A percentile compares a stretch with the other conserved stretches of the same genome.
Conservation (phyloP, 257 asterid genomes). For the Sherardia arvensis region DNA sequence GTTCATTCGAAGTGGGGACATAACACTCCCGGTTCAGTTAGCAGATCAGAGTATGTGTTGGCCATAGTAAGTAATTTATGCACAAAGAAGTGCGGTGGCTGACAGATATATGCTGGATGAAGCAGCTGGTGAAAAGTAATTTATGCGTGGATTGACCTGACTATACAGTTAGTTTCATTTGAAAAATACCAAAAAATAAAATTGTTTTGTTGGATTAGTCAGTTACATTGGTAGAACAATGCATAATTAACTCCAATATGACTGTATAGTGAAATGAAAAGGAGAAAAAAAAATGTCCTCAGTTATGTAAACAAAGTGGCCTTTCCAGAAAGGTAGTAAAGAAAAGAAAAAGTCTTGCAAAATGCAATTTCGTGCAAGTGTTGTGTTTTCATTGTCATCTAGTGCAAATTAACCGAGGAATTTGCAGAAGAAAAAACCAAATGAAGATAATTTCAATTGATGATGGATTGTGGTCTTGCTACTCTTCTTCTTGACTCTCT, state of each 20-base stretch:
- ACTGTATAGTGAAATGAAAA: slow-evolving; percentile 4
- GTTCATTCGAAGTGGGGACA: slow-evolving; percentile 90
- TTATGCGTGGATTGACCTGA: slow-evolving; percentile 5
- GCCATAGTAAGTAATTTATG: slow-evolving; percentile 26
- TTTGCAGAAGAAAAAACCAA: background rate
- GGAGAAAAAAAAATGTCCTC: background rate
- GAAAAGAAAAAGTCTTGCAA: slow-evolving; percentile 3
- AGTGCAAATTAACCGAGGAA: background rate
- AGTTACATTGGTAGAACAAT: slow-evolving; percentile 12
- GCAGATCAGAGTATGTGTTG: slow-evolving; percentile 18
- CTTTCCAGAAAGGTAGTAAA: slow-evolving; percentile 15
- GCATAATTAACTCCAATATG: slow-evolving; percentile 13
- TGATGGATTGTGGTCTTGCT: background rate
- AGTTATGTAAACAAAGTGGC: slow-evolving; percentile 30
- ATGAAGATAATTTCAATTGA: background rate
- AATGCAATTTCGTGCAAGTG: background rate
- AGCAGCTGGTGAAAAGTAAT: slow-evolving; percentile 6
- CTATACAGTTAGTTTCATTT: slow-evolving; percentile 2
- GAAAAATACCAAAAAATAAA: slow-evolving; percentile 12
- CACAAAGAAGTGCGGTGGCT: slow-evolving; percentile 51
- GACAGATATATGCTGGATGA: slow-evolving; percentile 8
- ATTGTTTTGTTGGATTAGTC: background rate
- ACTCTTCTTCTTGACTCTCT: too few relatives aligned
- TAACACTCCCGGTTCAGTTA: slow-evolving; percentile 38
- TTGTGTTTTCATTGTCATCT: background rate